Evolutionary conservation across 23 red algal genomes (phyloP), one percentile per base, ranked within the genome.

Genomic region (Pyropia haitanensis): DNA sequence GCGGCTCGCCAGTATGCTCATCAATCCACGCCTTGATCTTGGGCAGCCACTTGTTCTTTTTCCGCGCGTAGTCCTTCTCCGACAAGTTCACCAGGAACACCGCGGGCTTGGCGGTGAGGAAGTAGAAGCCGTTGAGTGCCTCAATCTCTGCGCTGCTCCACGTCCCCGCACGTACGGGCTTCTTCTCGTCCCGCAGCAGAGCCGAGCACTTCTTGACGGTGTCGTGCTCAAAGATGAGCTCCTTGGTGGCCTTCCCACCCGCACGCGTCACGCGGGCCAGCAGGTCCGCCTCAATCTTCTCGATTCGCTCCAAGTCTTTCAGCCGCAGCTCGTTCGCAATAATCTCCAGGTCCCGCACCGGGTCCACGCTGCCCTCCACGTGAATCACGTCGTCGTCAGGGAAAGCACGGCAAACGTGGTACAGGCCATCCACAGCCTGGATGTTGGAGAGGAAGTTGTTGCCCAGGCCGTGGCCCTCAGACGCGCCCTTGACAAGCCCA

Each of bases 11-110:
- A 0, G 78, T 79, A 68, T 88, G 79, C 56, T 67, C 61, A 63
- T 95, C 90, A 5, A 95, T 73, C 90, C 90, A 95, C 33, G 91
- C 72, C 67, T 98, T 98, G 71, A 98, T 91, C 63, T 80, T 75
- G 6, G 48, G 79, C 9, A 98, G 67, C 85, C 85, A 98, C 69
- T 98, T 98, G 75, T 98, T 98, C 67, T 91, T 91, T 63, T 76
- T 87, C 14, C 86, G 53, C 6, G 88, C 49, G 54, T 88, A 98
- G 60, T 98, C 94, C 58, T 77, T 84, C 83, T 91, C 85, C 29
- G 72, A 85, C 68, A 98, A 17, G 63, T 98, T 98, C 14, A 98
- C 85, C 30, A 98, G 67, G 26, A 61, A 91, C 1, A 98, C 67
- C 24, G 70, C 86, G 1, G 94, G 94, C 67, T 98, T 98, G 5